Conservation (phyloP, 371 early-diverging fungal species). For the Rhizopus microsporus region DNA sequence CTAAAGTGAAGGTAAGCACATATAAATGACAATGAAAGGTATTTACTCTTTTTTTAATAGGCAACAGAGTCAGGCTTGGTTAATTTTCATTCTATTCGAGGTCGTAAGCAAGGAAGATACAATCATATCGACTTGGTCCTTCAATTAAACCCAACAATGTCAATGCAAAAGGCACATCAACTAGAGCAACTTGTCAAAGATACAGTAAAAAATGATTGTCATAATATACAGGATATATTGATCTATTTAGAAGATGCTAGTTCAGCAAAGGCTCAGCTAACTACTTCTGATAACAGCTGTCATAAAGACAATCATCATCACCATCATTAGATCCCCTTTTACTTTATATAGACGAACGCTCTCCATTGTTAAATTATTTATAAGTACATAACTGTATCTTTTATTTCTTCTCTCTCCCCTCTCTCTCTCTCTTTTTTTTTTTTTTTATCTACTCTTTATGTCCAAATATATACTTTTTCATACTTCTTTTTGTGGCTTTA, state of each 20-base stretch:
- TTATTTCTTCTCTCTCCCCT: too few species aligned
- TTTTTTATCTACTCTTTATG: too few species aligned
- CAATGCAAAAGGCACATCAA: constrained; percentile 34
- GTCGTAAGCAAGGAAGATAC: constrained; percentile 50
- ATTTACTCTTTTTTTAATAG: constrained; percentile 16
- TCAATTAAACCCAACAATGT: constrained; percentile 32
- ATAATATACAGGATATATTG: constrained; percentile 40
- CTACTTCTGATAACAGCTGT: constrained; percentile 1
- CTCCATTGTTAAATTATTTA: too few species aligned
- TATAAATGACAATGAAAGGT: background rate
- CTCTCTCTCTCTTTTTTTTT: too few species aligned
- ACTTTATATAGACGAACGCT: too few species aligned
- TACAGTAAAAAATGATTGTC: constrained; percentile 29
- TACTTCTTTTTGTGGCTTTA: too few species aligned
- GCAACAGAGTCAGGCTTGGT: constrained; percentile 33
- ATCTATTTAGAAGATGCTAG: constrained; percentile 32
- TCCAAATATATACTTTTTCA: too few species aligned
- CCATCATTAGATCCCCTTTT: constrained; percentile 4
- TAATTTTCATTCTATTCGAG: constrained; percentile 47
- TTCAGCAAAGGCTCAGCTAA: too few species aligned
- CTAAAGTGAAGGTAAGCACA: constrained; percentile 31
- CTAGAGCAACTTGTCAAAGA: constrained; percentile 34
- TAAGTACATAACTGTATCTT: too few species aligned
- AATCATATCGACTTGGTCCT: constrained; percentile 45
- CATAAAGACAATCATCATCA: constrained; percentile 6